Evolutionary conservation across 169 alveolate genomes (phyloP).

Genomic region (Plasmodium vivax): DNA sequence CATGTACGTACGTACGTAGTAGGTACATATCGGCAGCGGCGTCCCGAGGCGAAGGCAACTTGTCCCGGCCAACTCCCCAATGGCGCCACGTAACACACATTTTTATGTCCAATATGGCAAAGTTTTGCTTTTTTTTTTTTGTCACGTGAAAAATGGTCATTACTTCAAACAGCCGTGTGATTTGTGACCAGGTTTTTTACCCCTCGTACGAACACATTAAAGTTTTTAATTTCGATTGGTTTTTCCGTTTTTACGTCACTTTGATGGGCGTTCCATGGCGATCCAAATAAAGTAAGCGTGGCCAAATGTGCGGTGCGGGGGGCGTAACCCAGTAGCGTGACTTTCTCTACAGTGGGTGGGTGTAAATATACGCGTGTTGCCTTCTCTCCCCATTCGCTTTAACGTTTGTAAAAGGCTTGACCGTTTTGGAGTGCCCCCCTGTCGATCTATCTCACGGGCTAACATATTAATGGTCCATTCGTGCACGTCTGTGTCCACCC

Average conservation of each 20-base stretch:
- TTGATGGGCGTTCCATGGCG: background rate
- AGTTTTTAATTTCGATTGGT: background rate
- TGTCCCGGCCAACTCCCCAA: background rate
- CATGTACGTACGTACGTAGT: too few relatives aligned
- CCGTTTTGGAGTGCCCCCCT: background rate
- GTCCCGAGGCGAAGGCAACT: background rate
- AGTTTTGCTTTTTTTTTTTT: background rate
- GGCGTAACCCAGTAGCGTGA: background rate
- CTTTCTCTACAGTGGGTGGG: background rate
- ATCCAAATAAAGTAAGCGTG: background rate
- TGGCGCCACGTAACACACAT: background rate
- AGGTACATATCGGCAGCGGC: too few relatives aligned
- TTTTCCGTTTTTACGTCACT: background rate
- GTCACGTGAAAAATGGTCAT: background rate
- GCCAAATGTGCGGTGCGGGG: background rate
- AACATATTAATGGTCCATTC: background rate
- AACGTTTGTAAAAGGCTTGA: background rate
- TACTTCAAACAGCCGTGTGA: background rate
- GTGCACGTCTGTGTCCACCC: background rate
- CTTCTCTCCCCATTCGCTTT: background rate
- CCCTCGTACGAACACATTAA: background rate
- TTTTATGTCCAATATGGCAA: background rate
- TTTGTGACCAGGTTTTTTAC: background rate
- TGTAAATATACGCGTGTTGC: background rate
- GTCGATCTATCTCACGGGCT: background rate